Evolutionary conservation across 139 green algal genomes (phyloP).

Genomic region (Micromonas pusilla): DNA sequence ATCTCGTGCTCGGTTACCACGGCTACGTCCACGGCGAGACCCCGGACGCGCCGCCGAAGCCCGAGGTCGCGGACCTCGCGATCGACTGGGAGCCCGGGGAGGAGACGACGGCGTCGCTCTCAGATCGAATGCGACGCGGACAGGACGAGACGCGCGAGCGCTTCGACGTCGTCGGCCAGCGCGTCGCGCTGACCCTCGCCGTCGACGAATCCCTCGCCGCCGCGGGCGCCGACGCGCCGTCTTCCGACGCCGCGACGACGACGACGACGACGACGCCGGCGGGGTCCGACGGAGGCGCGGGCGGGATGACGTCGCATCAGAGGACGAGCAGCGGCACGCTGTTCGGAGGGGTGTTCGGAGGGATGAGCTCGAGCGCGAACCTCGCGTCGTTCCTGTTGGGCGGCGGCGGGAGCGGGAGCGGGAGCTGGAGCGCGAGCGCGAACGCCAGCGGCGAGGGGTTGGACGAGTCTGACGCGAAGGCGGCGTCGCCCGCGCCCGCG

Average conservation of each 20-base stretch:
- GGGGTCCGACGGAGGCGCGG: too few relatives aligned
- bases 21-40: background rate
- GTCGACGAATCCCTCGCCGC: too few relatives aligned
- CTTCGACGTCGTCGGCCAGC: background rate
- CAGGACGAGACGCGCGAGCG: background rate
- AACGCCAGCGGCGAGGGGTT: too few relatives aligned
- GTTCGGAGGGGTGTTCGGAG: background rate
- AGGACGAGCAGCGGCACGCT: background rate
- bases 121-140: background rate
- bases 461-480: too few relatives aligned
- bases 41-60: background rate
- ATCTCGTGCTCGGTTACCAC: background rate
- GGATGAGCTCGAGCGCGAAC: too few relatives aligned
- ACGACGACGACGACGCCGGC: too few relatives aligned
- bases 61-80: background rate
- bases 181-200: background rate
- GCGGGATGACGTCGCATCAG: too few relatives aligned
- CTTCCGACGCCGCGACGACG: too few relatives aligned
- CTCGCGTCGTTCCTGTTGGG: background rate
- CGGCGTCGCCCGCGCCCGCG: too few relatives aligned
- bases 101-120: background rate
- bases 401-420: too few relatives aligned
- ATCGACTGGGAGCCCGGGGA: background rate
- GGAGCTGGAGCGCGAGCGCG: too few relatives aligned
- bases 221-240: too few relatives aligned